Evolutionary conservation across 306 rosid genomes (phyloP).

Genomic region (Neltuma alba): DNA sequence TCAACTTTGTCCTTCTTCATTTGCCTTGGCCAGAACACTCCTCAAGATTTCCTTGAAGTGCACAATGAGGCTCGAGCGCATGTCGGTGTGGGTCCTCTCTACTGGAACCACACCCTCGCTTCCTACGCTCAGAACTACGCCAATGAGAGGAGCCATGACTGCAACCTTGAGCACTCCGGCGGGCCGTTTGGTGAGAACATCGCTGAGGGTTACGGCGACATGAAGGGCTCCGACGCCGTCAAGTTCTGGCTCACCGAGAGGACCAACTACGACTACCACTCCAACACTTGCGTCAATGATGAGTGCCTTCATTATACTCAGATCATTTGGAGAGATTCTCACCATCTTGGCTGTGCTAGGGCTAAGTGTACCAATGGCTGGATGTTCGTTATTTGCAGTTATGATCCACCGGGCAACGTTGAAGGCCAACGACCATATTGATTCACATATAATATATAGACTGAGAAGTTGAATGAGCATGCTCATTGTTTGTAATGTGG

Average conservation of each 20-base stretch:
- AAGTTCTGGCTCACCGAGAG: slow-evolving; percentile 43
- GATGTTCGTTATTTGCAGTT: slow-evolving; percentile 60
- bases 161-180: slow-evolving; percentile 33
- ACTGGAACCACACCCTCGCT: slow-evolving; percentile 39
- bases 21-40: slow-evolving; percentile 13
- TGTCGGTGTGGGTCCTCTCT: slow-evolving; percentile 41
- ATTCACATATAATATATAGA: not conserved
- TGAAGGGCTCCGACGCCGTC: slow-evolving; percentile 18
- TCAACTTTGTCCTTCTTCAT: not conserved
- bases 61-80: slow-evolving; percentile 47
- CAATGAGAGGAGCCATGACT: slow-evolving; percentile 9
- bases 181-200: slow-evolving; percentile 51
- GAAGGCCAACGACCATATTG: slow-evolving; percentile 47
- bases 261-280: slow-evolving; percentile 18
- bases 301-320: slow-evolving; percentile 51
- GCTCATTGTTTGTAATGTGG: not conserved
- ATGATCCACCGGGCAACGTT: slow-evolving; percentile 63
- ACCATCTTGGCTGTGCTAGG: slow-evolving; percentile 43
- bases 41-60: slow-evolving; percentile 28
- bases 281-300: slow-evolving; percentile 17
- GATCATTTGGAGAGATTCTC: slow-evolving; percentile 28
- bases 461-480: not conserved
- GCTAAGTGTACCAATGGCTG: slow-evolving; percentile 37
- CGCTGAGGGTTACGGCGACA: slow-evolving; percentile 11
- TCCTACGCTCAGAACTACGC: slow-evolving; percentile 39